Conservation (phyloP, 306 rosid genomes). For the Rosa multiflora region DNA sequence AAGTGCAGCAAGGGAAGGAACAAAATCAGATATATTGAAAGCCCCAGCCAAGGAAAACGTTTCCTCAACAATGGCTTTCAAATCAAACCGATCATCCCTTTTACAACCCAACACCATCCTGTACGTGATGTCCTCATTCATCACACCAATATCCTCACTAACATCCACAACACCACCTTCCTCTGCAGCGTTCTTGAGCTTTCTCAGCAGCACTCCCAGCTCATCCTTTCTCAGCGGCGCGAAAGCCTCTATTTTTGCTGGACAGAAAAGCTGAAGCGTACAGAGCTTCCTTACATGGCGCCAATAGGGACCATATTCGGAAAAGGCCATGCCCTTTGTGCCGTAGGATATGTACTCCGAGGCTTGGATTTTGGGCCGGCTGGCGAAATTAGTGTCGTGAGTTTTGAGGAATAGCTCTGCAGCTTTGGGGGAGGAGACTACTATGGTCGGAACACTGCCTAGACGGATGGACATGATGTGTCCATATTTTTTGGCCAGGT, state of each 20-base stretch:
- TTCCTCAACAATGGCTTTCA: conserved; percentile 28
- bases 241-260: not conserved
- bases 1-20: conserved; percentile 27
- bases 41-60: conserved; percentile 7
- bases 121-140: not conserved
- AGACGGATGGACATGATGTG: conserved; percentile 45
- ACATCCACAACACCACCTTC: conserved; percentile 33
- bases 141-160: not conserved
- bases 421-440: conserved; percentile 9
- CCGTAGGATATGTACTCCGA: conserved; percentile 27
- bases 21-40: conserved; percentile 40
- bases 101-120: conserved; percentile 6
- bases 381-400: not conserved
- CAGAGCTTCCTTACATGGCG: conserved; percentile 38
- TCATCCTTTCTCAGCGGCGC: conserved; percentile 13
- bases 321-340: conserved; percentile 18
- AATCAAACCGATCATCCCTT: conserved; percentile 8
- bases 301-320: conserved; percentile 28
- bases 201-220: not conserved
- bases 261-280: conserved; percentile 25
- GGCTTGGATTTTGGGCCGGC: conserved; percentile 6
- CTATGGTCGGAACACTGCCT: conserved; percentile 34
- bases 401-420: conserved; percentile 8
- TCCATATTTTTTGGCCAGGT: conserved; percentile 43
- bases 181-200: conserved; percentile 5